phyloP scores from a whole-genome alignment of 106 monocot species.

The Dendrobium chrysotoxum region DNA sequence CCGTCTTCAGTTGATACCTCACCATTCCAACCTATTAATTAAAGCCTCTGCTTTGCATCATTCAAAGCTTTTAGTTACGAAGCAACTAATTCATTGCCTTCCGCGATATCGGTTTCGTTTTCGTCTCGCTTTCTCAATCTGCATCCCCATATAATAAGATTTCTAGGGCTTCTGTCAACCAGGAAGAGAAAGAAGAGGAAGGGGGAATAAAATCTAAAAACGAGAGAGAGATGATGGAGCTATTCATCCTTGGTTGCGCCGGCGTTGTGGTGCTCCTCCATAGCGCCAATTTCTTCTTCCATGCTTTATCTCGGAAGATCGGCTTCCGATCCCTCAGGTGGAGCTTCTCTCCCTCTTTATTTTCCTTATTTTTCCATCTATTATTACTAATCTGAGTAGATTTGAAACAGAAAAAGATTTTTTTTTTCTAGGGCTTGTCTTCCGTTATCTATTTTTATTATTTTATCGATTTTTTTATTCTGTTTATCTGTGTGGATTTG shows the following conservation, averaged over 20 bases:
- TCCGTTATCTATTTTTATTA: background rate
- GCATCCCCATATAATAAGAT: background rate
- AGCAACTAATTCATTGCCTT: no score
- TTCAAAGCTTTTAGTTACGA: background rate
- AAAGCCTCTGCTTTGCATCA: background rate
- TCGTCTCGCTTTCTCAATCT: background rate
- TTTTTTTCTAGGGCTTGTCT: no score
- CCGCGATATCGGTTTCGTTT: no score
- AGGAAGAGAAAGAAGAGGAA: background rate
- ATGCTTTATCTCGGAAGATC: conserved; percentile 15
- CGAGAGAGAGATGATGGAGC: conserved; percentile 20
- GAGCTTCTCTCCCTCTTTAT: background rate
- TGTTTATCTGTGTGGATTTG: background rate
- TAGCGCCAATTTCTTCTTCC: conserved; percentile 36
- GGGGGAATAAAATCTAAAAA: no score
- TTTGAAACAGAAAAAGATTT: background rate
- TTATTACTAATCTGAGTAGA: background rate
- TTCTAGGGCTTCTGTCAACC: background rate
- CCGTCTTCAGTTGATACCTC: background rate
- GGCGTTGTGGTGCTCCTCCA: conserved; percentile 39
- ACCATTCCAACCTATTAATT: background rate
- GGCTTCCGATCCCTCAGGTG: conserved; percentile 23
- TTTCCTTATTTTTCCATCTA: background rate
- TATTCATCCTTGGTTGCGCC: conserved; percentile 31
- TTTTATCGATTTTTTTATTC: background rate